phyloP scores from a whole-genome alignment of 495 filamentous ascomycete genomes.

The Daldinia decipiens region DNA sequence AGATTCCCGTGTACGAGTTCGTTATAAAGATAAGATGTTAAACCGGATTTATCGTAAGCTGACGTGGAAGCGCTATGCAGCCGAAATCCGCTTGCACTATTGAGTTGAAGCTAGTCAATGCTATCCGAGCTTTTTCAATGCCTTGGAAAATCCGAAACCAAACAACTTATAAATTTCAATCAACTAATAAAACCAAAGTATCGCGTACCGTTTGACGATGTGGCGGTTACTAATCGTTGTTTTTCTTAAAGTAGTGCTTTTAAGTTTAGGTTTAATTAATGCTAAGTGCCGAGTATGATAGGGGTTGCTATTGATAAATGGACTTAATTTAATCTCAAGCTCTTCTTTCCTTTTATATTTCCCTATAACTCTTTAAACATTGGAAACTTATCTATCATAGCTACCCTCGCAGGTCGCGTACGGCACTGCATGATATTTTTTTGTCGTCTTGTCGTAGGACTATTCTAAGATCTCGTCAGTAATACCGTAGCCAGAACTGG shows the following conservation, averaged over 20 bases:
- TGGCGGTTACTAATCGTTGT: neutral
- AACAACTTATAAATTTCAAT: neutral
- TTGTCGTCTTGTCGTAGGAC: slow-evolving; percentile 16
- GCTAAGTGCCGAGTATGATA: no score
- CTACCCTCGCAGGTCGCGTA: slow-evolving; percentile 19
- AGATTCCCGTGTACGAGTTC: neutral
- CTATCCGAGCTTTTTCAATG: neutral
- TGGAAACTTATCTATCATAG: no score
- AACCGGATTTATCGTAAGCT: neutral
- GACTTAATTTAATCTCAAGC: no score
- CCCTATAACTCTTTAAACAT: no score
- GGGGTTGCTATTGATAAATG: no score
- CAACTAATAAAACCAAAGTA: neutral
- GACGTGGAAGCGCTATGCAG: neutral
- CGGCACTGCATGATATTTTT: slow-evolving; percentile 13
- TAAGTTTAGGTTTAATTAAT: no score
- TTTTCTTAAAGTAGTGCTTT: no score
- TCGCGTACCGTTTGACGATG: neutral
- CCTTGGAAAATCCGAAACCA: neutral
- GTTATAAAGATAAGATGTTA: neutral
- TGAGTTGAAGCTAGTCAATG: neutral
- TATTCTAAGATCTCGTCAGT: slow-evolving; percentile 15
- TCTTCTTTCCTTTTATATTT: no score
- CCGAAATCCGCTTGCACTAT: neutral
- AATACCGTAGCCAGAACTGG: slow-evolving; percentile 6